Conservation (phyloP, 2,329 filamentous ascomycete species). For the Ceratocystis lukuohia region DNA sequence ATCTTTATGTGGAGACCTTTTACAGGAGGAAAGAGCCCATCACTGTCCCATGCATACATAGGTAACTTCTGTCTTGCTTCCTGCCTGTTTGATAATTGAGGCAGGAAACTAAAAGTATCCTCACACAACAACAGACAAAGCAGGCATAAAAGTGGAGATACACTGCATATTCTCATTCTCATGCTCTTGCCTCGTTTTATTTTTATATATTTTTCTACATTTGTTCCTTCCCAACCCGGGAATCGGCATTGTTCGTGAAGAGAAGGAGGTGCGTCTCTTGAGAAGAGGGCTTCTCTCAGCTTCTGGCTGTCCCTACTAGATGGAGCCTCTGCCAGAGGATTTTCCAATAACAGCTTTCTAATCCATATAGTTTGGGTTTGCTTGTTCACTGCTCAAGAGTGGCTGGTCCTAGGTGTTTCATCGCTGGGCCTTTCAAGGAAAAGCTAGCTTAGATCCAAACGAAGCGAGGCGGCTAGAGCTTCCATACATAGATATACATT, state of each 20-base stretch:
- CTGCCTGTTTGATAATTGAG: neutral
- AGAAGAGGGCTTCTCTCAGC: neutral
- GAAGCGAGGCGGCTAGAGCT: constrained; percentile 1
- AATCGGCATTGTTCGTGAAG: neutral
- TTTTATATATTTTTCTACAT: neutral
- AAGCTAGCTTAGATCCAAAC: constrained; percentile 3
- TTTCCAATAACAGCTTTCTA: too few species aligned
- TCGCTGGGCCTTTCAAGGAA: neutral
- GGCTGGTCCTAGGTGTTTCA: neutral
- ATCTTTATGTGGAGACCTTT: neutral
- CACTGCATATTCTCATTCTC: neutral
- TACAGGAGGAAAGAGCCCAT: neutral
- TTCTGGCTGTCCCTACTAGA: neutral
- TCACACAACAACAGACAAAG: neutral
- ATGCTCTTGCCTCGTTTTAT: neutral
- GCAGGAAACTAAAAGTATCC: neutral
- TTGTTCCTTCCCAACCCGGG: neutral
- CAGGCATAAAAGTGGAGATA: neutral
- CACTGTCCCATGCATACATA: neutral
- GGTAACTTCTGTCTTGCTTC: neutral
- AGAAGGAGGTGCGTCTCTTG: neutral
- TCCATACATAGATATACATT: neutral
- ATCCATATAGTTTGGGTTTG: too few species aligned
- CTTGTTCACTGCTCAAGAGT: neutral
- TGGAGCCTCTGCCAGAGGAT: too few species aligned